Percentiles rank a stretch among this genome's conserved stretches.
Evolutionary conservation across 1,284 basidiomycete species (phyloP).

Genomic region (Ceratorhiza oryzae-sativae): DNA sequence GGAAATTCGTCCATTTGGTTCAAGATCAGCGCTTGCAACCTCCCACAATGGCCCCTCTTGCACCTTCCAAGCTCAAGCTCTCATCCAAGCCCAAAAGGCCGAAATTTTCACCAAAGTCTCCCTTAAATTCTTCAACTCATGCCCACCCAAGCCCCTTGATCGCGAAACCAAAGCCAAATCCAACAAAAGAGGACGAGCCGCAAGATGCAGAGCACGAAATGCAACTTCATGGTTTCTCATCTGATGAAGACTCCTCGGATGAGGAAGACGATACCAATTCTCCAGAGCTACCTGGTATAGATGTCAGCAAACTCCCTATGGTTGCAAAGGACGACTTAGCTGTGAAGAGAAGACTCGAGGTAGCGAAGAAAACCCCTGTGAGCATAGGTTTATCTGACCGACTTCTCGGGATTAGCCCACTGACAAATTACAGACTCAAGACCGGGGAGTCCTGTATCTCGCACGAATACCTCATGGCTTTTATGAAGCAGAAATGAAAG

Average conservation of each 20-base stretch:
- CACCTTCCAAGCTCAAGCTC: constrained; percentile 43
- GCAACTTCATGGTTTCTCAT: constrained; percentile 75
- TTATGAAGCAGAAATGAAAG: constrained; percentile 92
- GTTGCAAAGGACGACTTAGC: constrained; percentile 83
- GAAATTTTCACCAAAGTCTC: too few species aligned
- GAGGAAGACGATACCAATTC: constrained; percentile 64
- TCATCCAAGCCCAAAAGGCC: constrained; percentile 33
- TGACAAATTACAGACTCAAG: constrained; percentile 59
- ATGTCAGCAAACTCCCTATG: constrained; percentile 76
- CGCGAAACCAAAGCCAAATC: too few species aligned
- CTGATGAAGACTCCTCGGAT: constrained; percentile 75
- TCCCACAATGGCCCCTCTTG: constrained; percentile 51
- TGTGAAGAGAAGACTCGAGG: constrained; percentile 81
- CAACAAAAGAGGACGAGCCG: too few species aligned
- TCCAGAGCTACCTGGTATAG: constrained; percentile 52
- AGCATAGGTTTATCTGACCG: constrained; percentile 47
- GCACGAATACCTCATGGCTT: constrained; percentile 96
- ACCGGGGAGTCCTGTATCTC: constrained; percentile 88
- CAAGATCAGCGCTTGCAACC: constrained; percentile 42
- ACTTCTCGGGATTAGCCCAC: constrained; percentile 35
- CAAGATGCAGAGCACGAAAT: constrained; percentile 43
- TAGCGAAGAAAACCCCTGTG: constrained; percentile 81
- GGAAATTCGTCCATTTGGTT: too few species aligned
- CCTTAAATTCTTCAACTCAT: too few species aligned
- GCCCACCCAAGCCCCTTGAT: too few species aligned